Conservation (phyloP, 2,329 filamentous ascomycete species). For the Fusarium clavum region DNA sequence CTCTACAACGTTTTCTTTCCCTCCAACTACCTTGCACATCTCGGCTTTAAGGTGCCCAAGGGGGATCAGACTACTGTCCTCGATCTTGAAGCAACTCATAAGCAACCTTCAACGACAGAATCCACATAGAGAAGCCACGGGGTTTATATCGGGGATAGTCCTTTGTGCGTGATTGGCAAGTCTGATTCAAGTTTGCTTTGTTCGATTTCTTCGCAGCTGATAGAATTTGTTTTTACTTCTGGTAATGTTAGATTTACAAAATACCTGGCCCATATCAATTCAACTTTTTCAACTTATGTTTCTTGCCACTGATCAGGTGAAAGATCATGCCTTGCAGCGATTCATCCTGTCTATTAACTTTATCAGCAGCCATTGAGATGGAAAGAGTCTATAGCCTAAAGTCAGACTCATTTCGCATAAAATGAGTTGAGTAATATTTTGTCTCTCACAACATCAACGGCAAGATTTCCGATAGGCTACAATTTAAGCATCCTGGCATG, state of each 20-base stretch:
- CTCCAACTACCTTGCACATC: conserved; percentile 28
- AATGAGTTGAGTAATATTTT: background rate
- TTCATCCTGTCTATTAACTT: background rate
- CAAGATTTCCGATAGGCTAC: background rate
- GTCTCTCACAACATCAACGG: too few species aligned
- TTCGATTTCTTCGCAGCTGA: background rate
- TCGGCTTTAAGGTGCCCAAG: conserved; percentile 30
- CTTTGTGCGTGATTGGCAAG: background rate
- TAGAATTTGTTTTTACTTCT: background rate
- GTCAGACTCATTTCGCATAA: background rate
- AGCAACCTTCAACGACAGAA: background rate
- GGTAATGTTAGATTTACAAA: background rate
- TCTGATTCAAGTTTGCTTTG: background rate
- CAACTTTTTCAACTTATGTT: background rate
- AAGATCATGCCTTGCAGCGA: background rate
- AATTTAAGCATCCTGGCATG: background rate
- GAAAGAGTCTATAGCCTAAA: background rate
- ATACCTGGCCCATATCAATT: background rate
- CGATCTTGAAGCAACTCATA: background rate
- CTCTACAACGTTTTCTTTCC: conserved; percentile 41
- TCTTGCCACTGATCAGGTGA: background rate
- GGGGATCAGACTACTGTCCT: background rate
- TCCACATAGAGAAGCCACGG: background rate
- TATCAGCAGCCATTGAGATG: background rate
- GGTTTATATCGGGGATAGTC: background rate